These are phyloP conservation scores for Nigrospora osmanthi DNA, from an alignment of 2,329 filamentous ascomycete genomes.

Conservation along the genomic window DNA sequence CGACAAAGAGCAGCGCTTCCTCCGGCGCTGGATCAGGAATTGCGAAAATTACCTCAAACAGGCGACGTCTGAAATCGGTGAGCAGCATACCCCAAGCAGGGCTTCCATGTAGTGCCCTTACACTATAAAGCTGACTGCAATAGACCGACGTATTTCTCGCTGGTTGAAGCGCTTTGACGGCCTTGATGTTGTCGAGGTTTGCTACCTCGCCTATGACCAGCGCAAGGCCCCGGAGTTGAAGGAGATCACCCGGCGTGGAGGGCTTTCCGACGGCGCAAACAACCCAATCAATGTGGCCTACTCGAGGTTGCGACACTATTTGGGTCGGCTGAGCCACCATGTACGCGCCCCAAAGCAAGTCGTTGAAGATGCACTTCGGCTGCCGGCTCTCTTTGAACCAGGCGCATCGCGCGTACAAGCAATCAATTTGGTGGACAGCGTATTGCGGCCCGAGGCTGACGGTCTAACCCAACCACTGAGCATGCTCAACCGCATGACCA, in stretches of 20 bases:
- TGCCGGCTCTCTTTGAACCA: slow-evolving; percentile 23
- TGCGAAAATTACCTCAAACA: neutral
- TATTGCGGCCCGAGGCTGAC: slow-evolving; percentile 14
- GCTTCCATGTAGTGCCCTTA: too few species aligned
- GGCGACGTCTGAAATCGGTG: neutral
- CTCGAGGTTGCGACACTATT: slow-evolving; percentile 25
- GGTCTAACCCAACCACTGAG: slow-evolving; percentile 17
- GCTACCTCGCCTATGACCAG: slow-evolving; percentile 1
- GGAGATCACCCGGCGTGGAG: neutral
- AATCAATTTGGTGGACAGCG: slow-evolving; percentile 6
- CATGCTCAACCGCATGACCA: slow-evolving; percentile 24
- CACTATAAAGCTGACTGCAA: neutral
- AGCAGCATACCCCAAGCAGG: neutral
- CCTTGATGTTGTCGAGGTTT: neutral
- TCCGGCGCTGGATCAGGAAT: slow-evolving; percentile 1
- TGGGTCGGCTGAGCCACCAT: slow-evolving; percentile 37
- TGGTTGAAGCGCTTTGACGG: slow-evolving; percentile 2
- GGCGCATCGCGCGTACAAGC: slow-evolving; percentile 13
- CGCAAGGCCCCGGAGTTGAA: slow-evolving; percentile 1
- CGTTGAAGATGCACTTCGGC: slow-evolving; percentile 18
- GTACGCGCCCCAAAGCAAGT: slow-evolving; percentile 29
- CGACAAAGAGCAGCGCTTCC: slow-evolving; percentile 5
- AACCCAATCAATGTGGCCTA: slow-evolving; percentile 11
- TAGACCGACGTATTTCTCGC: neutral
- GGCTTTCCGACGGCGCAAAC: neutral